Evolutionary conservation across 257 asterid species (phyloP).

Genomic region (Solanum piurae): DNA sequence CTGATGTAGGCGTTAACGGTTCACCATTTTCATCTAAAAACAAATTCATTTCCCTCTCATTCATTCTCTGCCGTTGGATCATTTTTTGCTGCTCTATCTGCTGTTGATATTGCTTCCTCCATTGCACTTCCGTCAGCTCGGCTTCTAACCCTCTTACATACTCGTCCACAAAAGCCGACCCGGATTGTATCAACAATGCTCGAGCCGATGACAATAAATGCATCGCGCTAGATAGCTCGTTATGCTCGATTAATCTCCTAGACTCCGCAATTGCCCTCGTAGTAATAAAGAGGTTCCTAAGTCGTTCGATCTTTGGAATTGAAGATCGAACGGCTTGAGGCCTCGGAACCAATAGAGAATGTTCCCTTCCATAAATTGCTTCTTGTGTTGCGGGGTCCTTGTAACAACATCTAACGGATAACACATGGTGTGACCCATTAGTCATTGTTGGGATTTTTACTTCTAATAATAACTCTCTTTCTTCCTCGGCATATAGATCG

Average conservation of each 20-base stretch:
- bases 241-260: slow-evolving; percentile 47
- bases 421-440: slow-evolving; percentile 51
- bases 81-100: slow-evolving; percentile 6
- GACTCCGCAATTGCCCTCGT: slow-evolving; percentile 79
- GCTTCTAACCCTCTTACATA: slow-evolving; percentile 42
- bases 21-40: slow-evolving; percentile 52
- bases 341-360: slow-evolving; percentile 45
- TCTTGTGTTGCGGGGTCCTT: slow-evolving; percentile 59
- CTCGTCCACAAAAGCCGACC: slow-evolving; percentile 35
- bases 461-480: slow-evolving; percentile 55
- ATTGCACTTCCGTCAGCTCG: slow-evolving; percentile 57
- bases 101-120: slow-evolving; percentile 35
- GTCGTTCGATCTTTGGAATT: slow-evolving; percentile 34
- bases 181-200: slow-evolving; percentile 43
- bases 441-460: slow-evolving; percentile 43
- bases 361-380: slow-evolving; percentile 34
- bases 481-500: slow-evolving; percentile 77
- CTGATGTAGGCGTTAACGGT: slow-evolving; percentile 71
- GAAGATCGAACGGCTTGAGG: slow-evolving; percentile 48
- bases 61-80: slow-evolving; percentile 22
- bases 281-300: slow-evolving; percentile 49
- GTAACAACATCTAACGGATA: slow-evolving; percentile 39
- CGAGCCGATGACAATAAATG: slow-evolving; percentile 67
- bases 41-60: slow-evolving; percentile 24
- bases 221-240: slow-evolving; percentile 54